Base-by-base conservation (phyloP, 148 eudicot genomes). In the Vaccinium vitisidaea region DNA sequence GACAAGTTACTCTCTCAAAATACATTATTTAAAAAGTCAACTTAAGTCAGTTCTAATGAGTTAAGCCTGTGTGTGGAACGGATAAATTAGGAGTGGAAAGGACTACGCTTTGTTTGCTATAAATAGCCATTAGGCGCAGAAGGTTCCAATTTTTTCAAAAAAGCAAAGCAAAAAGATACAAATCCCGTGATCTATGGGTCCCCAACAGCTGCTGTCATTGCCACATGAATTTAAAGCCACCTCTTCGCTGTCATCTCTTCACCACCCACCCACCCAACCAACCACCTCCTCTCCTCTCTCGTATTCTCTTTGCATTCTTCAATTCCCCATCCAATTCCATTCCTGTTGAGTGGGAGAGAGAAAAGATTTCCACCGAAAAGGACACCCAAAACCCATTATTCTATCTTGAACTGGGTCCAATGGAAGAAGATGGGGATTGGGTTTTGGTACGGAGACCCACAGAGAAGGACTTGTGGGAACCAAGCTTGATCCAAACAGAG, bases 391-490 rank as follows among this genome's bases (percentile, higher is more conserved):
- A 25, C 32, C 73, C 32, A 23, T 9, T 27, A 14, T 9, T 9
- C 11, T 67, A 2, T 12, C 23, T 61, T 0, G 15, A 61, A 12
- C 11, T 58, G 76, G 43, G 76, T 43, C 52, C 80, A 77, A 77
- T 77, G 56, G 54, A 76, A 73, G 87, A 83, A 79, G 85, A 82
- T 61, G 84, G 75, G 25, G 90, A 86, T 19, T 90, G 92, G 92
- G 89, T 88, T 77, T 23, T 86, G 87, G 88, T 88, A 61, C 56
- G 80, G 21, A 63, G 86, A 75, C 84, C 88, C 53, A 55, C 71
- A 36, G 89, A 84, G 25, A 78, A 30, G 18, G 88, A 90, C 82
- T 59, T 88, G 25, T 93, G 92, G 98, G 88, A 85, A 32, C 90
- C 92, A 30, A 83, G 87, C 55, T 83, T 39, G 32, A 80, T 55